Evolutionary conservation across 164 flowering plant species (phyloP), one percentile per base, ranked within the genome.

Genomic region (Kalanchoe fedtschenkoi): DNA sequence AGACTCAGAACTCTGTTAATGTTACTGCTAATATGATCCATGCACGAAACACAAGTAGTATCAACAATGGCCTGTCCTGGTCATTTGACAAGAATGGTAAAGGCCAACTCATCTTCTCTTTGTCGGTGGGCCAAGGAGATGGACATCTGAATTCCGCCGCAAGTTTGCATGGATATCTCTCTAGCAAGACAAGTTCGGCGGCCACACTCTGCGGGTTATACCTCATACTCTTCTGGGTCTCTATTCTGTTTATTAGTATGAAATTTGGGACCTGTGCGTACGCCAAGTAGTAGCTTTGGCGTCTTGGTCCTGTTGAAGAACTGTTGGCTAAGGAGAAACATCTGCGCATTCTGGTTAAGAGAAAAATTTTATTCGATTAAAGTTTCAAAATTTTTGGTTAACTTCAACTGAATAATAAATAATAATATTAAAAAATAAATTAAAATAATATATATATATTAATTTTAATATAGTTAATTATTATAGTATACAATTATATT

Each of bases 11-110:
- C 56, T 67, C 84, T 5, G 66, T 72, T 37, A 82, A 71, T 64
- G 73, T 82, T 28, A 82, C 82, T 8, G 81, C 92, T 38, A 82
- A 80, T 28, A 78, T 78, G 71, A 73, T 82, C 61, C 76, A 70
- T 65, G 74, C 83, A 60, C 64, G 68, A 44, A 67, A 69, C 58
- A 29, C 67, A 46, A 71, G 69, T 24, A 51, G 68, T 24, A 66
- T 42, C n/a, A 77, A 69, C 66, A 69, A 55, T n/a, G 72, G 64
- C 6, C 56, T 59, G 43, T 71, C 73, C 58, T 73, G 70, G 80
- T 68, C 75, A 5, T 38, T 58, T 17, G 74, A 63, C 43, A 84
- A 80, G 69, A 65, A 70, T 33, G 77, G 77, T 29, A 53, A 74
- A n/a, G 35, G 78, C 55, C 76, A 76, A 38, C 47, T 78, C 24